Evolutionary conservation across 371 early-diverging fungal genomes (phyloP), one percentile per base, ranked within the genome.

Genomic region (Mucor sp.): DNA sequence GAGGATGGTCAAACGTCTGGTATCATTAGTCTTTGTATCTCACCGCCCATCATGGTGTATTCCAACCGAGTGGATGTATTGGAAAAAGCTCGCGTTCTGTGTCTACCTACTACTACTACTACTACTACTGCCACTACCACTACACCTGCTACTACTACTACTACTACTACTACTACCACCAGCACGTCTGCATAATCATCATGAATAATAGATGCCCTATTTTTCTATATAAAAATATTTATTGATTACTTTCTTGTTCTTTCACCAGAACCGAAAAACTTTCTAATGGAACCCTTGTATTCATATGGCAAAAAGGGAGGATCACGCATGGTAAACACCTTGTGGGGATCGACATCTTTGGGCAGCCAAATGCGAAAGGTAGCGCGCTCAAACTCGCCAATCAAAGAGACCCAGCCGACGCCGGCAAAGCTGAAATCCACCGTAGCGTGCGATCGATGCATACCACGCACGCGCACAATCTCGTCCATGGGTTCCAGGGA

Each of bases 401-500:
- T 74, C 27, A 91, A 62, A 11, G 90, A 80, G 15, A 88, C 66
- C 91, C 91, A 91, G 11, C 91, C 91, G n/a, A 86, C 68, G 43
- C 91, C 87, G 4, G 88, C 76, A 80, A 90, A 87, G 15, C 83
- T 85, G 17, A 91, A 73, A 60, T 91, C 91, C 17, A 82, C 66
- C 1, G 83, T 70, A 3, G 89, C 88, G 55, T 81, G 80, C 17
- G 77, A 68, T 4, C 66, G 67, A 65, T 87, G 87, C 0, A 57
- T 39, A n/a, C 90, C 87, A 44, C 70, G 71, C 15, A 87, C 80
- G 27, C 48, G 59, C 1, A 81, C 60, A 21, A 69, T 61, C 14
- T 74, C 57, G 6, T 77, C 66, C 50, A 84, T 56, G 4, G 84
- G 77, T 21, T 60, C 56, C 14, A 77, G 35, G 0, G 69, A 25